These are phyloP conservation scores for Dalbergia cultrata DNA, from an alignment of 306 rosid species.

Conservation along the genomic window DNA sequence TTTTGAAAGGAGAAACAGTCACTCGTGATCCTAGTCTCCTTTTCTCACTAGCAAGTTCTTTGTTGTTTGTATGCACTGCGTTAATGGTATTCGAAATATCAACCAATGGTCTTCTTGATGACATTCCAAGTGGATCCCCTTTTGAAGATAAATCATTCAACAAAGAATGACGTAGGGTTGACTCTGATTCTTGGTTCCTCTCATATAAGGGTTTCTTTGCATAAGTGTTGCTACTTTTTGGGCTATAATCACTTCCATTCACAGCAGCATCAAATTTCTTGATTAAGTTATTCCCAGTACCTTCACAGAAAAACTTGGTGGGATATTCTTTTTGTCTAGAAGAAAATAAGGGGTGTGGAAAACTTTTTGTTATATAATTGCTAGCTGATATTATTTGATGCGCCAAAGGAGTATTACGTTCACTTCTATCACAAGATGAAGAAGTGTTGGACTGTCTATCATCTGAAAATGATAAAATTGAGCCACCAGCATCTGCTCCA, in stretches of 20 bases:
- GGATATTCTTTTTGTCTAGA: conserved; percentile 52
- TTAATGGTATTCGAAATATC: conserved; percentile 72
- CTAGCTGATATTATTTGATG: conserved; percentile 34
- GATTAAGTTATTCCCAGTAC: conserved; percentile 72
- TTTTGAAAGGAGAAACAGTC: conserved; percentile 80
- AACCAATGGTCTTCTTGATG: conserved; percentile 59
- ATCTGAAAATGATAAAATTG: conserved; percentile 48
- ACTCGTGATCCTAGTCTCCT: conserved; percentile 65
- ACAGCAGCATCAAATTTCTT: conserved; percentile 72
- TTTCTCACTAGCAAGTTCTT: conserved; percentile 54
- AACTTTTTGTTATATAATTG: conserved; percentile 48
- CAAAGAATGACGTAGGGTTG: conserved; percentile 42
- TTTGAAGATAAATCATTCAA: conserved; percentile 53
- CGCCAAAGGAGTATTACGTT: conserved; percentile 49
- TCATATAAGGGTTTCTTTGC: conserved; percentile 47
- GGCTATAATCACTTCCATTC: conserved; percentile 47
- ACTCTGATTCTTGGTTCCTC: conserved; percentile 34
- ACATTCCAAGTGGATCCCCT: conserved; percentile 46
- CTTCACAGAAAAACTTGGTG: conserved; percentile 49
- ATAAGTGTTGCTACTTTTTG: conserved; percentile 49
- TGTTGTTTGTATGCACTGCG: conserved; percentile 45
- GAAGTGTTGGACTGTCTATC: conserved; percentile 24
- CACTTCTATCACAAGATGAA: conserved; percentile 45
- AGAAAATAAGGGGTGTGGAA: conserved; percentile 59
- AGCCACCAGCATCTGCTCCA: conserved; percentile 53